Base-by-base conservation (phyloP, 2,329 filamentous ascomycete genomes). In the Sarocladium strictum region DNA sequence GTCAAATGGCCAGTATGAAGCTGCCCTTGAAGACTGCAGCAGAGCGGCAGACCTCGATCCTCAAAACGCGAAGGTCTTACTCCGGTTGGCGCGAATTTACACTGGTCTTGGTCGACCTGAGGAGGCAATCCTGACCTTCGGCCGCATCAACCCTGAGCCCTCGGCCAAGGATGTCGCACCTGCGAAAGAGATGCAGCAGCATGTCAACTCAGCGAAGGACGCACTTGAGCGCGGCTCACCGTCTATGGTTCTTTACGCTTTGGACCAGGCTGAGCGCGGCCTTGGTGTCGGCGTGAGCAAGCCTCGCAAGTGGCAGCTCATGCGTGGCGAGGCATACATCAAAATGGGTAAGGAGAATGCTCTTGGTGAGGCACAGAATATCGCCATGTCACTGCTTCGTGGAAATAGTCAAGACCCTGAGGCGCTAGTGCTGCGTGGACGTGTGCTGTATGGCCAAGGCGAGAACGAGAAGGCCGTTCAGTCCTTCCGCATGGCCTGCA, bases 381-480 rank as follows among this genome's bases (percentile, higher is more conserved):
- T 97, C 54, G 91, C 91, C 63, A 96, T 97, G 83, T 83, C 82
- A 2, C 73, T 99, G 62, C 78, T 99, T 58, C 84, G 94, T 53
- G 79, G 81, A 66, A 97, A 97, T 75, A 90, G 79, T 68, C 87
- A 93, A 67, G 94, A 99, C 65, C 92, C 94, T 1, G 94, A 99
- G 72, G 94, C 93, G 1, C 76, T 99, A 59, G 89, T 97, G 5
- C 81, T 99, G 53, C 84, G 93, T 49, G 94, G 93, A 23, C 84
- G 91, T 59, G 87, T 90, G 15, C 79, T 96, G 51, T 97, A 97
- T 64, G 86, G 85, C 3, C 89, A 94, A 67, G 94, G 94, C 27
- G 94, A 99, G 62, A 96, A 96, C 65, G 89, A 95, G 2, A 96
- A 97, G 77, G 93, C 94, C 1, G 81, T 96, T 41, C 89, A 93